Base-by-base conservation (phyloP, 148 eudicot species). In the Rhododendron molle region DNA sequence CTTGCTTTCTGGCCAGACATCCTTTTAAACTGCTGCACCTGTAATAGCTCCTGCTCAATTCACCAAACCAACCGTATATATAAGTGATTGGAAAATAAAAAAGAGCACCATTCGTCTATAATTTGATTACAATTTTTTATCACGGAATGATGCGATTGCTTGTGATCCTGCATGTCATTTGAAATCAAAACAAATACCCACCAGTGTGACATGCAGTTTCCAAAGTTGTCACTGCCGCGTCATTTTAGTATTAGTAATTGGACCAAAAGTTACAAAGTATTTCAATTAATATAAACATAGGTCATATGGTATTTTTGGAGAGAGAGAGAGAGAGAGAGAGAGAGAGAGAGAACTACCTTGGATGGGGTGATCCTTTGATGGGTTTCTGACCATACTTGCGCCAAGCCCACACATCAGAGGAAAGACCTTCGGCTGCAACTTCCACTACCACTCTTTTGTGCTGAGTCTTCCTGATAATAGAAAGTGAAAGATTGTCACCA, bases 331-430 rank as follows among this genome's bases (percentile, higher is more conserved):
- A 32, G 65, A 16, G 62, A 18, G 65, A 32, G 69, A 93, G 34
- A 78, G 60, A 32, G 65, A 16, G 62, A 18, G 65, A 32, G 69
- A 93, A n/a, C n/a, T n/a, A n/a, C 98, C 98, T 91, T 44, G 96
- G 98, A 88, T 92, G 93, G n/a, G 93, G 94, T 1, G 98, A 95
- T 43, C 96, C 98, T 87, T 95, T 95, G 86, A 95, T 95, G 58
- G 95, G 92, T 80, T 95, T 95, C 83, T 95, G 94, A 16, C 98
- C 98, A 62, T 95, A 95, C 78, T 95, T 95, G 14, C 98, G 92
- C 98, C 98, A 95, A 69, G 93, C 93, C 98, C 98, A 95, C 71
- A 72, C 86, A 87, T 95, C 98, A 30, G 91, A 67, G 5, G 92
- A 86, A 49, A 86, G 86, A 44, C 82, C 89, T 76, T 87, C 89